phyloP scores from a whole-genome alignment of 257 asterid genomes.

The Cinchona pubescens region DNA sequence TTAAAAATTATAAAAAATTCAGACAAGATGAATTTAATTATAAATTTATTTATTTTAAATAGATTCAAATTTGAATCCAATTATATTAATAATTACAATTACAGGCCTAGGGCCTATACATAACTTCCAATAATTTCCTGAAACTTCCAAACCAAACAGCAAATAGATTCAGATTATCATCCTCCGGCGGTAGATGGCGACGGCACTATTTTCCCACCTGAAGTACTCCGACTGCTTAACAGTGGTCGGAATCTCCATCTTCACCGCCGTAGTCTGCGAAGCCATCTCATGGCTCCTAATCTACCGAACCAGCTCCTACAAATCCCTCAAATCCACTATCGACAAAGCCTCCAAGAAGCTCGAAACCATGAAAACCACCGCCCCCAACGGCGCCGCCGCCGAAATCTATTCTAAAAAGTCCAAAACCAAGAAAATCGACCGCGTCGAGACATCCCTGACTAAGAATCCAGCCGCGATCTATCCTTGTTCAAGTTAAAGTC shows the following conservation, averaged over 20 bases:
- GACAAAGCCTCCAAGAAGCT: constrained; percentile 97
- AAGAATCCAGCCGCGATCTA: constrained; percentile 86
- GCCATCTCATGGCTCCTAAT: constrained; percentile 88
- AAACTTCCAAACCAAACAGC: too few relatives aligned
- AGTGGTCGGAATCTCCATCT: constrained; percentile 65
- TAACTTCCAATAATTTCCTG: too few relatives aligned
- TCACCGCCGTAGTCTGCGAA: constrained; percentile 87
- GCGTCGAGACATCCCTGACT: constrained; percentile 76
- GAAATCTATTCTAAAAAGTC: constrained; percentile 49
- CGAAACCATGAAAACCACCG: constrained; percentile 74
- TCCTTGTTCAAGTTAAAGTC: constrained; percentile 93
- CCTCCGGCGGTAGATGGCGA: constrained; percentile 44
- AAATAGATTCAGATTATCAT: too few relatives aligned
- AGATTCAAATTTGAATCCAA: too few relatives aligned
- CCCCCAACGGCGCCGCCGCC: constrained; percentile 40
- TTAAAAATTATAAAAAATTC: too few relatives aligned
- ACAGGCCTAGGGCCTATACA: too few relatives aligned
- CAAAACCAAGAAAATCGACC: constrained; percentile 78
- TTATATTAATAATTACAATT: too few relatives aligned
- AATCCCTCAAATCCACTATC: constrained; percentile 84
- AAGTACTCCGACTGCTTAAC: constrained; percentile 74
- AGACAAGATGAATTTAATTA: too few relatives aligned
- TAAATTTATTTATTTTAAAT: too few relatives aligned
- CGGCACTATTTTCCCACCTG: constrained; percentile 43
- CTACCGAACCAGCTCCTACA: constrained; percentile 91